These are phyloP conservation scores for Heteromeles arbutifolia DNA, from an alignment of 306 rosid genomes.

Conservation along the genomic window DNA sequence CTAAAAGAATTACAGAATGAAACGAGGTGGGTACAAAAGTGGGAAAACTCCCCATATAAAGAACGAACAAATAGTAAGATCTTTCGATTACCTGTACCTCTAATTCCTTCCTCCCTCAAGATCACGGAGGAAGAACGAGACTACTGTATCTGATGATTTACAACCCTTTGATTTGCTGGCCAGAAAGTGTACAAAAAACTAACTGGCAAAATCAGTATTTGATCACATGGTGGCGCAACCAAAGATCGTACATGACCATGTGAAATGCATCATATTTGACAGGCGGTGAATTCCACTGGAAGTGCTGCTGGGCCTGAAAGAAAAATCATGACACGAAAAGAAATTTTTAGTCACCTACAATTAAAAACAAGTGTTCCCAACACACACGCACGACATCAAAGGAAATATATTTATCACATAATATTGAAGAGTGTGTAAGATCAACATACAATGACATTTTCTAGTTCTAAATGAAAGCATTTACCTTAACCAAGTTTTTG, in stretches of 20 bases:
- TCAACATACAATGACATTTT: neutral
- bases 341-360: constrained; percentile 5
- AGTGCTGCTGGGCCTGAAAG: constrained; percentile 83
- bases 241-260: constrained; percentile 94
- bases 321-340: constrained; percentile 12
- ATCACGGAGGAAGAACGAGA: neutral
- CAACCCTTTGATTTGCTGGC: constrained; percentile 39
- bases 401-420: neutral
- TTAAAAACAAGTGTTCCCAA: neutral
- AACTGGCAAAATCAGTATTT: constrained; percentile 44
- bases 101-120: neutral
- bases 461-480: constrained; percentile 1
- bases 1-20: neutral
- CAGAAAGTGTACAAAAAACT: constrained; percentile 34
- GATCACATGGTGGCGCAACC: constrained; percentile 82
- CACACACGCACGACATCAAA: neutral
- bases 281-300: constrained; percentile 93
- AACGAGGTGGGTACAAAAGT: constrained; percentile 1
- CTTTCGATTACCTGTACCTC: constrained; percentile 9
- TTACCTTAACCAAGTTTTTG: constrained; percentile 68
- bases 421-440: neutral
- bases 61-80: neutral
- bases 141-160: constrained; percentile 23
- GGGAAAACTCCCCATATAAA: constrained; percentile 6
- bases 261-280: constrained; percentile 73